These are phyloP conservation scores for Colletotrichum liriopes DNA, from an alignment of 2,329 filamentous ascomycete species.

Conservation along the genomic window DNA sequence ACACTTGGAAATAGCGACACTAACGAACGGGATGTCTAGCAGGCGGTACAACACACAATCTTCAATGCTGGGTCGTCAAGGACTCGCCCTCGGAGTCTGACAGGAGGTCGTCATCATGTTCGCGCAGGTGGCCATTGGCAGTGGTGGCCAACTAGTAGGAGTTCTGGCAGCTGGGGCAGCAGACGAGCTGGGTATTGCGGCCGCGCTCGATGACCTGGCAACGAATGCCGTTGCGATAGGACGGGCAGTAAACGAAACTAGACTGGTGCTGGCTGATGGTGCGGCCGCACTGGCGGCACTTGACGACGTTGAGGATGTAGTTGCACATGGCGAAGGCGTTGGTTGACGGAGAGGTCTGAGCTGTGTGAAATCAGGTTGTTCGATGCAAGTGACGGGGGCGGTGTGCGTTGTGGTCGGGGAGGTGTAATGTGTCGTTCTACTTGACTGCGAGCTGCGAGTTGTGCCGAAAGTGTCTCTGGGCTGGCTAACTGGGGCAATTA, in stretches of 20 bases:
- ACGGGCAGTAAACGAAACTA: conserved; percentile 36
- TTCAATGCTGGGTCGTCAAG: not conserved
- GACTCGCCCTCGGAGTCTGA: not conserved
- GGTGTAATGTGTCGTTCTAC: not conserved
- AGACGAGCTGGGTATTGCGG: conserved; percentile 26
- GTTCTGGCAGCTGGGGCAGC: conserved; percentile 31
- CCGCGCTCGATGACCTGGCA: conserved; percentile 29
- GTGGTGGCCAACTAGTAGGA: conserved; percentile 64
- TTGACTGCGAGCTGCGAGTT: not conserved
- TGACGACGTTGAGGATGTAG: conserved; percentile 34
- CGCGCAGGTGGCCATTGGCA: conserved; percentile 71
- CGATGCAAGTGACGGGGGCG: not conserved
- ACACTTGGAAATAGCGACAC: not conserved
- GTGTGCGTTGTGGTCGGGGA: not conserved
- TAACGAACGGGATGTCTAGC: not conserved
- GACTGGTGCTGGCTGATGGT: conserved; percentile 3
- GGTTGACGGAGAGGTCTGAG: not conserved
- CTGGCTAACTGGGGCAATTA: not conserved
- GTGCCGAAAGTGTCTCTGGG: not conserved
- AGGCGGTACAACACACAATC: too few species aligned
- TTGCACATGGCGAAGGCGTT: conserved; percentile 31
- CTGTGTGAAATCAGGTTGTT: not conserved
- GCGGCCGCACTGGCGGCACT: conserved; percentile 37
- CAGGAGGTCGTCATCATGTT: conserved; percentile 52
- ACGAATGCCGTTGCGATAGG: conserved; percentile 19